Evolutionary conservation across 2,329 filamentous ascomycete genomes (phyloP).

Genomic region (Trichoderma atroviride): DNA sequence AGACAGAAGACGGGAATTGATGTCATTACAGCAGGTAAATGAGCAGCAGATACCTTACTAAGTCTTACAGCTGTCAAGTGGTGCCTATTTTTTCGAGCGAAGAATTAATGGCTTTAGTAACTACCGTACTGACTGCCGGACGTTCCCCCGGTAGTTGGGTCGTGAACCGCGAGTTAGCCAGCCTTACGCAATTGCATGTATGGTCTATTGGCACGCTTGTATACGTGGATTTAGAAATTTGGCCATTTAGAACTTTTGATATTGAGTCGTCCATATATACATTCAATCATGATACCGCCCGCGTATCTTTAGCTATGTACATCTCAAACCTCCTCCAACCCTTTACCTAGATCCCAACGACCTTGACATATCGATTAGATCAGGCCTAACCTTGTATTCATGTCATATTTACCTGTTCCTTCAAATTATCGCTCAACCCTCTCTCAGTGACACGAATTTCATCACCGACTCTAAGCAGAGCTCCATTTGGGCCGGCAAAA

Average conservation of each 20-base stretch:
- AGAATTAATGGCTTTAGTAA: background rate
- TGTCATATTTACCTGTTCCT: background rate
- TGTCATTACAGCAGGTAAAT: background rate
- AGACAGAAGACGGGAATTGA: background rate
- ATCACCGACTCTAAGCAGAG: conserved; percentile 33
- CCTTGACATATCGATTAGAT: background rate
- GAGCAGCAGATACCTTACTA: background rate
- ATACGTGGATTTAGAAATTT: background rate
- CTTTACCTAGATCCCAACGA: background rate
- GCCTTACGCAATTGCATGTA: background rate
- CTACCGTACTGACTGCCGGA: no score
- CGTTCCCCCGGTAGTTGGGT: no score
- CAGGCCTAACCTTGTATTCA: background rate
- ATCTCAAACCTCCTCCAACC: background rate
- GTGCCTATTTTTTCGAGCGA: background rate
- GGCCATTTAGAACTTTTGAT: background rate
- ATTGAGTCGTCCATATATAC: background rate
- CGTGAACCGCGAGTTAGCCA: background rate
- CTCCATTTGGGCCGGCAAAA: conserved; percentile 29
- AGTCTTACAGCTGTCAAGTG: background rate
- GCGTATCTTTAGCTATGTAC: background rate
- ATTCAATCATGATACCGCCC: background rate
- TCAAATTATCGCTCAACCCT: background rate
- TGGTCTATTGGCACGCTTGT: background rate
- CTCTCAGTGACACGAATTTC: conserved; percentile 26